Evolutionary conservation across 495 filamentous ascomycete species (phyloP).

Genomic region (Chaetomidium leptoderma): DNA sequence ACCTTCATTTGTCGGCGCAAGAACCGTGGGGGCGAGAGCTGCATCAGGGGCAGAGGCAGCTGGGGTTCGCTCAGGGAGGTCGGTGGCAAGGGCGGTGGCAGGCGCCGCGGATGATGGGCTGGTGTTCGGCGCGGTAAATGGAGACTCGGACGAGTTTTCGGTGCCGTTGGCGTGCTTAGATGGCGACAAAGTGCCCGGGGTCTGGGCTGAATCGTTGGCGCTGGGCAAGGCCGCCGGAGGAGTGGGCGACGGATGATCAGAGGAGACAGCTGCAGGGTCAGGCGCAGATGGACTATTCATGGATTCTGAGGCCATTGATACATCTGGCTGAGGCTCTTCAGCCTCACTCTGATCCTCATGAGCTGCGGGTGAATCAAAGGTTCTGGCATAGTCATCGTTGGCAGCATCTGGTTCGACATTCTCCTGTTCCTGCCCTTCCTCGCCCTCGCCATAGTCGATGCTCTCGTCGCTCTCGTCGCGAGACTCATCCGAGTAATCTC

Average conservation of each 20-base stretch:
- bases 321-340: slow-evolving; percentile 39
- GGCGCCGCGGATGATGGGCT: slow-evolving; percentile 17
- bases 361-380: slow-evolving; percentile 43
- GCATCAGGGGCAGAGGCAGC: slow-evolving; percentile 18
- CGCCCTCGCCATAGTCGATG: slow-evolving; percentile 34
- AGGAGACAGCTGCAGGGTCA: slow-evolving; percentile 25
- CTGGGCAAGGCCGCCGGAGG: slow-evolving; percentile 13
- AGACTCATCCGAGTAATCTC: slow-evolving; percentile 27
- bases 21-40: slow-evolving; percentile 12
- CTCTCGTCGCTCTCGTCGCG: slow-evolving; percentile 30
- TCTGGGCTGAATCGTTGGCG: slow-evolving; percentile 17
- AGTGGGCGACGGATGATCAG: slow-evolving; percentile 21
- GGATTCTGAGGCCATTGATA: slow-evolving; percentile 39
- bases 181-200: slow-evolving; percentile 6
- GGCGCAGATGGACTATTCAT: slow-evolving; percentile 38
- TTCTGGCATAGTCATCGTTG: slow-evolving; percentile 47
- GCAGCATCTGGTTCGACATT: slow-evolving; percentile 26
- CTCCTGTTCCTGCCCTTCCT: slow-evolving; percentile 19
- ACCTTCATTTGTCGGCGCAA: slow-evolving; percentile 31
- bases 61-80: slow-evolving; percentile 9
- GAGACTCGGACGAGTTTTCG: slow-evolving; percentile 10
- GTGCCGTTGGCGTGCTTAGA: slow-evolving; percentile 14
- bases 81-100: slow-evolving; percentile 12
- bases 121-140: slow-evolving; percentile 19
- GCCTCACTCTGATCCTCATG: slow-evolving; percentile 28